A percentile compares a stretch with the other conserved stretches of the same genome.
Evolutionary conservation across 305 asterid genomes (phyloP).

Genomic region (Rubia tinctorum): DNA sequence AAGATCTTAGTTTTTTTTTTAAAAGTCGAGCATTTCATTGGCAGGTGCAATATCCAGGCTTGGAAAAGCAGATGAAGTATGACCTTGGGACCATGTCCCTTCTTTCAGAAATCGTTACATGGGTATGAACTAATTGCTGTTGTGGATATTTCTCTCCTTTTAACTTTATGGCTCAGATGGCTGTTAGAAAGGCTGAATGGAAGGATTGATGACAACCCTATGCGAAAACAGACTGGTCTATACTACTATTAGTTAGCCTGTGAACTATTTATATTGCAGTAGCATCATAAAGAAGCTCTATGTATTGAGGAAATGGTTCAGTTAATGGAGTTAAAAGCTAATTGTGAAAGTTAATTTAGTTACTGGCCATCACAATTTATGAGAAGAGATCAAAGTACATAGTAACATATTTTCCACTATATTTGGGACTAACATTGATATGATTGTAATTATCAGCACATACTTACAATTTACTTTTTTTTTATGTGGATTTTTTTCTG

Average conservation of each 20-base stretch:
- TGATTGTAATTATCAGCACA: neutral
- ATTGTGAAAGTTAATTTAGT: slow-evolving; percentile 2
- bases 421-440: neutral
- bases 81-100: slow-evolving; percentile 76
- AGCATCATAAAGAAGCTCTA: neutral
- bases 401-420: neutral
- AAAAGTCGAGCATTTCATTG: slow-evolving; percentile 16
- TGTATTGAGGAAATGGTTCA: neutral
- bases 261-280: neutral
- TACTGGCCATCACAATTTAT: neutral
- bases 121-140: slow-evolving; percentile 45
- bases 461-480: neutral
- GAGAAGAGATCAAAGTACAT: neutral
- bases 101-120: slow-evolving; percentile 61
- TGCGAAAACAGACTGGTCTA: neutral
- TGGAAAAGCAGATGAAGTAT: slow-evolving; percentile 77
- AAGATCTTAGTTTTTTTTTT: neutral
- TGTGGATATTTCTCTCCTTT: neutral
- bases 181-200: neutral
- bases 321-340: neutral
- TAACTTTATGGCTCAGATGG: neutral
- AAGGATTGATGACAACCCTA: neutral
- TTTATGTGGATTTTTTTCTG: neutral
- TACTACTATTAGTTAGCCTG: neutral
- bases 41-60: slow-evolving; percentile 94